Conservation (phyloP, 2,329 filamentous ascomycete species). For the Alternaria panax region DNA sequence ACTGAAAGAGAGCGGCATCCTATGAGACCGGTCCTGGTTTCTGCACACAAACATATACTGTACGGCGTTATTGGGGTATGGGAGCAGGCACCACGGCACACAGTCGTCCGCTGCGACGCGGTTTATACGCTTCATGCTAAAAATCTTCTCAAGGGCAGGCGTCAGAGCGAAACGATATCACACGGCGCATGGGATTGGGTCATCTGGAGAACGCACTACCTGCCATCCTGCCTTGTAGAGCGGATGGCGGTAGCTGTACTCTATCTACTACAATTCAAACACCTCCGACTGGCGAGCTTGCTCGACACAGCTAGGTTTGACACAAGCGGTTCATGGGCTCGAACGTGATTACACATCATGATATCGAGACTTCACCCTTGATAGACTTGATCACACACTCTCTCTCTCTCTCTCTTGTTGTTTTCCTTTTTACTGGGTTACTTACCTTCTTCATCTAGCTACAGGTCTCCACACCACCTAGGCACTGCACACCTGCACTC, state of each 20-base stretch:
- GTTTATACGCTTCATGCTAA: slow-evolving; percentile 31
- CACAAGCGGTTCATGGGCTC: slow-evolving; percentile 44
- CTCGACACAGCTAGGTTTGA: slow-evolving; percentile 42
- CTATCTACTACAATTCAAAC: slow-evolving; percentile 41
- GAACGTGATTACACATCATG: slow-evolving; percentile 52
- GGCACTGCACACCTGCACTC: slow-evolving; percentile 7
- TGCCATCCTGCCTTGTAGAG: slow-evolving; percentile 46
- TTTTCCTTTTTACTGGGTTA: slow-evolving; percentile 21
- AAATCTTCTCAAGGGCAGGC: slow-evolving; percentile 28
- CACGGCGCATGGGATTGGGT: slow-evolving; percentile 19
- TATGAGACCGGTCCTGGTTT: slow-evolving; percentile 26
- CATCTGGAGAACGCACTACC: slow-evolving; percentile 47
- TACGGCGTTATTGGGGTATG: slow-evolving; percentile 30
- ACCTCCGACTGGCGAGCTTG: slow-evolving; percentile 31
- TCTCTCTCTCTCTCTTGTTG: slow-evolving; percentile 12
- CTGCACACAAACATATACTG: slow-evolving; percentile 25
- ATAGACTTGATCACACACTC: slow-evolving; percentile 27
- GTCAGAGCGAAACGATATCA: slow-evolving; percentile 22
- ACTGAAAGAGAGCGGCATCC: slow-evolving; percentile 42
- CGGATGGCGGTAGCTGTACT: slow-evolving; percentile 50
- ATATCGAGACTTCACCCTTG: slow-evolving; percentile 46
- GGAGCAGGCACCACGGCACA: slow-evolving; percentile 36
- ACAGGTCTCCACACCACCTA: slow-evolving; percentile 16
- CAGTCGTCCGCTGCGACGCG: slow-evolving; percentile 19
- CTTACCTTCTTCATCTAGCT: slow-evolving; percentile 27